Conservation (phyloP, 805 yeast species). For the Monosporozyma solicola region DNA sequence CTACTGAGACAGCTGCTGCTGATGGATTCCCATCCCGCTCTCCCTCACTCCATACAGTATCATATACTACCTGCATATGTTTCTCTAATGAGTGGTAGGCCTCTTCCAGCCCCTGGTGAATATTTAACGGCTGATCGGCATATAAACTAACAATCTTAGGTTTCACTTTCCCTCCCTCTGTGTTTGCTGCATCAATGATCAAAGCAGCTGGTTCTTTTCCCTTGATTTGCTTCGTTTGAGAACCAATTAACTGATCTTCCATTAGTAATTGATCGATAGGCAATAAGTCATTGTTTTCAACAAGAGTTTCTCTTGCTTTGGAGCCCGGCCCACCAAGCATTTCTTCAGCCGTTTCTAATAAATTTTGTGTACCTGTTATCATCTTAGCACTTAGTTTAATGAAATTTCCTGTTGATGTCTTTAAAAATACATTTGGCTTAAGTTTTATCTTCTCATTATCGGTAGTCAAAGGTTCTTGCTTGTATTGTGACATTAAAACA, state of each 20-base stretch:
- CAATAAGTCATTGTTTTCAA: slow-evolving; percentile 6
- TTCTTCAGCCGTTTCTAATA: slow-evolving; percentile 73
- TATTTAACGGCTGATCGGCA: slow-evolving; percentile 70
- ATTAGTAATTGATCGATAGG: slow-evolving; percentile 23
- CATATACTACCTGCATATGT: slow-evolving; percentile 57
- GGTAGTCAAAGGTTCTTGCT: slow-evolving; percentile 36
- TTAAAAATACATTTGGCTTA: slow-evolving; percentile 61
- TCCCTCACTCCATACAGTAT: slow-evolving; percentile 46
- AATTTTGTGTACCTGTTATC: slow-evolving; percentile 79
- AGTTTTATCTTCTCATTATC: slow-evolving; percentile 29
- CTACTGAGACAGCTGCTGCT: slow-evolving; percentile 57
- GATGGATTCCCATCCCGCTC: slow-evolving; percentile 42
- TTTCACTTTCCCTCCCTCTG: slow-evolving; percentile 10
- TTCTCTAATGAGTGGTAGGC: slow-evolving; percentile 68
- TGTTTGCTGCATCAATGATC: slow-evolving; percentile 17
- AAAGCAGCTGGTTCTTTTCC: slow-evolving; percentile 23
- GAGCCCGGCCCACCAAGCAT: slow-evolving; percentile 68
- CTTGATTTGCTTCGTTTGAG: slow-evolving; percentile 26
- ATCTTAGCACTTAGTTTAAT: slow-evolving; percentile 74
- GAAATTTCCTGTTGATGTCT: slow-evolving; percentile 70
- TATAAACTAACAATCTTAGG: slow-evolving; percentile 54
- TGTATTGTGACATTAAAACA: slow-evolving; percentile 66
- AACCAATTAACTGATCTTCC: slow-evolving; percentile 31
- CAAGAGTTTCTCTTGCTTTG: slow-evolving; percentile 2
- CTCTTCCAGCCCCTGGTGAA: slow-evolving; percentile 62